Evolutionary conservation across 2,329 filamentous ascomycete species (phyloP), one percentile per base, ranked within the genome.

Genomic region (Sclerotinia trifoliorum): DNA sequence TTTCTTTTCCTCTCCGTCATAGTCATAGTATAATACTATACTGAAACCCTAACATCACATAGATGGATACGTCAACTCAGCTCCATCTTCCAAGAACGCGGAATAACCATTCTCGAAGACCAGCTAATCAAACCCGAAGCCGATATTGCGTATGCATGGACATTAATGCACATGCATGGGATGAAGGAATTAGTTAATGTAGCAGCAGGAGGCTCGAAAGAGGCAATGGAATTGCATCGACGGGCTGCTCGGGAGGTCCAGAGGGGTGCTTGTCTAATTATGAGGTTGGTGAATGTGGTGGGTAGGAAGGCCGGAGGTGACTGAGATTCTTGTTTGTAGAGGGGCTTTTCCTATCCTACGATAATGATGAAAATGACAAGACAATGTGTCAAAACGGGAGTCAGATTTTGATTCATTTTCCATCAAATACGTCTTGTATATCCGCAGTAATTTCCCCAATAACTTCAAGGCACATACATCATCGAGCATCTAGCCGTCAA

Each of bases 1-100:
- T 21, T 24, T 5, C 21, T 35, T 60, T n/a, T 49, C 35, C 3
- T 7, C n/a, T n/a, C 21, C 13, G 17, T 6, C 11, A 6, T 13
- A 35, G 24, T 39, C 39, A 6, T 13, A 44, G 24, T 39, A 51
- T 24, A 7, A 7, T 32, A 39, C 19, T 5, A 5, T 7, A 35
- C 1, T 15, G n/a, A 7, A 21, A 17, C 13, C 15, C 48, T 44
- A 24, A 67, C 46, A 13, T 32, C 10, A 0, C 13, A 2, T 17
- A 67, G 65, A 17, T 67, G 65, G 65, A 67, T 67, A 51, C n/a
- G 26, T 6, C 32, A 67, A n/a, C 32, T 67, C 21, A n/a, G 55
- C 7, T 10, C 48, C 19, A 67, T 62, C 35, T 67, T 67, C 11
- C 29, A 62, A 24, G 24, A 51, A 19, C n/a, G 65, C 17, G 65